These are phyloP conservation scores for Ophiognomonia clavigignenti-juglandacearum DNA, from an alignment of 2,329 filamentous ascomycete species.

Conservation along the genomic window DNA sequence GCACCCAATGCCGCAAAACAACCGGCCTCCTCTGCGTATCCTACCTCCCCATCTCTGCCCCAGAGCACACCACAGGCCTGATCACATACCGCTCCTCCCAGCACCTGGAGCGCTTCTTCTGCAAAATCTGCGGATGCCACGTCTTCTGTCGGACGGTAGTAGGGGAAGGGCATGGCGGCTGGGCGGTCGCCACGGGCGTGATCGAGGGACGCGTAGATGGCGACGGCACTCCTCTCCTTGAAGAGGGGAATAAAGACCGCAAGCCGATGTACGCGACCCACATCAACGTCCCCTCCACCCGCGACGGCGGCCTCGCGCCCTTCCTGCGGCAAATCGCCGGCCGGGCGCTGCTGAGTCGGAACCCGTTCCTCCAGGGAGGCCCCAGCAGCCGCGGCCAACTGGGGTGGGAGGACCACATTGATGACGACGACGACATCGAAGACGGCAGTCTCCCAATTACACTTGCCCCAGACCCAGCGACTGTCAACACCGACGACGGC, in stretches of 20 bases:
- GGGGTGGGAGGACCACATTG: too few species aligned
- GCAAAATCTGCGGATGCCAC: conserved; percentile 36
- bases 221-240: not conserved
- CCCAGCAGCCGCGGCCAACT: not conserved
- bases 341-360: too few species aligned
- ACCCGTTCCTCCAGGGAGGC: too few species aligned
- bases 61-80: conserved; percentile 18
- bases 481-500: not conserved
- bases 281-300: not conserved
- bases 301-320: not conserved
- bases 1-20: not conserved
- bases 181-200: not conserved
- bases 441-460: too few species aligned
- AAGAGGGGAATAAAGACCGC: not conserved
- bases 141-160: conserved; percentile 25
- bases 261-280: not conserved
- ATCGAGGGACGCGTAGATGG: not conserved
- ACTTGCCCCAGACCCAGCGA: too few species aligned
- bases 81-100: not conserved
- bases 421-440: too few species aligned
- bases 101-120: conserved; percentile 30
- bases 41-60: conserved; percentile 27
- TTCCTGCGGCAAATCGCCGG: not conserved
- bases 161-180: not conserved
- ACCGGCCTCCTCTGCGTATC: conserved; percentile 33